phyloP scores from a whole-genome alignment of 768 basidiomycete genomes.

The Phylloporus arenicola region DNA sequence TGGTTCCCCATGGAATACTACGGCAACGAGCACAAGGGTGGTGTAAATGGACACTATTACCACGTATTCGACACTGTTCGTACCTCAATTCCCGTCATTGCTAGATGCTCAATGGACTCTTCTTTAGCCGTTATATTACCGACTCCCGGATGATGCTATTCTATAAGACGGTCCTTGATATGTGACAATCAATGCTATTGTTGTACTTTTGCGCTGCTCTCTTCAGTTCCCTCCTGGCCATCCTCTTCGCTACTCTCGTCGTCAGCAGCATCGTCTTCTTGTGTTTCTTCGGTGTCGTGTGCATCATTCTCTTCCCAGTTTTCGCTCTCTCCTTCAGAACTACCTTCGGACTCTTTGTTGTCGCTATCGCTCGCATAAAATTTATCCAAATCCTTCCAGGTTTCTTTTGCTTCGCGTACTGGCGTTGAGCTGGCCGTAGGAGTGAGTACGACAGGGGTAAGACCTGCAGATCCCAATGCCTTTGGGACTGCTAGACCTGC shows the following conservation, averaged over 20 bases:
- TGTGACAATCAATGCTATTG: slow-evolving; percentile 7
- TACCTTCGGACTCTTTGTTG: slow-evolving; percentile 30
- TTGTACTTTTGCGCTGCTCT: slow-evolving; percentile 9
- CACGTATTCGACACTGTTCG: slow-evolving; percentile 72
- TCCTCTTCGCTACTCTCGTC: slow-evolving; percentile 14
- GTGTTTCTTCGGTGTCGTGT: slow-evolving; percentile 26
- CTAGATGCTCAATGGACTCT: not conserved
- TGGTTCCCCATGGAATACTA: slow-evolving; percentile 78
- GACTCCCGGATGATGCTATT: slow-evolving; percentile 41
- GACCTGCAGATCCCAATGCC: slow-evolving; percentile 26
- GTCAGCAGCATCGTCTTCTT: slow-evolving; percentile 26
- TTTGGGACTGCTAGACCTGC: slow-evolving; percentile 23
- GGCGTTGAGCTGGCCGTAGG: slow-evolving; percentile 47
- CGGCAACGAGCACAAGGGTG: slow-evolving; percentile 46
- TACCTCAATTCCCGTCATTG: not conserved
- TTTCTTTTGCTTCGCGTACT: slow-evolving; percentile 40
- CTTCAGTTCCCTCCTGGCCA: slow-evolving; percentile 16
- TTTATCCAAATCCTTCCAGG: slow-evolving; percentile 59
- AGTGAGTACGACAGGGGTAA: slow-evolving; percentile 51
- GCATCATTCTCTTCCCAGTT: slow-evolving; percentile 20
- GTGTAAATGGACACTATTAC: slow-evolving; percentile 67
- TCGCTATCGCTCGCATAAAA: slow-evolving; percentile 56
- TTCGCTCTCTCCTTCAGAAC: slow-evolving; percentile 31
- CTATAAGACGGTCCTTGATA: slow-evolving; percentile 23
- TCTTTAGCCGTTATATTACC: slow-evolving; percentile 49